phyloP scores from a whole-genome alignment of 805 yeast species.

The Candida koratica region DNA sequence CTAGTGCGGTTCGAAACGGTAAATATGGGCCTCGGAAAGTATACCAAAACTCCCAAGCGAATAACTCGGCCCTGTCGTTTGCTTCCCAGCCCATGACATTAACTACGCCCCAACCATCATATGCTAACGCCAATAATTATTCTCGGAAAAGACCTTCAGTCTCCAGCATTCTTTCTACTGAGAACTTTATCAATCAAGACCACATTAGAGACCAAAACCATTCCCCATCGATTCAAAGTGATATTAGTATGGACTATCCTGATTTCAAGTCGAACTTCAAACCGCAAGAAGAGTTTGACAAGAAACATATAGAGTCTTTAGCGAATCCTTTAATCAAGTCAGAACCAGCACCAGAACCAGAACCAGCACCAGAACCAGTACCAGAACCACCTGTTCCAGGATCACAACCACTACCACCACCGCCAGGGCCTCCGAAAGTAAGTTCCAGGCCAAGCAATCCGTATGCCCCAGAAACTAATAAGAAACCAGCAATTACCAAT shows the following conservation, averaged over 20 bases:
- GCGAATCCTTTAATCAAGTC: neutral
- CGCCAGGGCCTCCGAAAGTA: constrained; percentile 6
- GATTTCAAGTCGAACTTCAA: constrained; percentile 19
- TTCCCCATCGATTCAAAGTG: constrained; percentile 32
- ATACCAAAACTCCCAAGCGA: constrained; percentile 12
- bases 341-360: neutral
- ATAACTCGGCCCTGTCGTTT: constrained; percentile 13
- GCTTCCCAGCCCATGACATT: constrained; percentile 8
- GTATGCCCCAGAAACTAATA: constrained; percentile 31
- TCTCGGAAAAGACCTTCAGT: constrained; percentile 20
- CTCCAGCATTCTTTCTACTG: constrained; percentile 19
- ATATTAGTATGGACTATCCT: constrained; percentile 29
- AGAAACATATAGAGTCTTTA: neutral
- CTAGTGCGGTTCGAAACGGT: neutral
- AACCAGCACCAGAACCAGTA: neutral
- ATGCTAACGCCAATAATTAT: neutral
- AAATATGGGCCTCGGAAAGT: constrained; percentile 6
- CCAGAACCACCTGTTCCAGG: neutral
- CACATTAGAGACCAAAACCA: constrained; percentile 19
- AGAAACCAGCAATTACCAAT: constrained; percentile 16
- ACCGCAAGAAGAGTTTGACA: neutral
- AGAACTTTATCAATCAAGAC: constrained; percentile 16
- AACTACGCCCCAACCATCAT: constrained; percentile 1
- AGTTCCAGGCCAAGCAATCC: constrained; percentile 26
- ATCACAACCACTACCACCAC: constrained; percentile 19